Conservation (phyloP, 768 basidiomycete species). For the Hygrocybe coccinea region DNA sequence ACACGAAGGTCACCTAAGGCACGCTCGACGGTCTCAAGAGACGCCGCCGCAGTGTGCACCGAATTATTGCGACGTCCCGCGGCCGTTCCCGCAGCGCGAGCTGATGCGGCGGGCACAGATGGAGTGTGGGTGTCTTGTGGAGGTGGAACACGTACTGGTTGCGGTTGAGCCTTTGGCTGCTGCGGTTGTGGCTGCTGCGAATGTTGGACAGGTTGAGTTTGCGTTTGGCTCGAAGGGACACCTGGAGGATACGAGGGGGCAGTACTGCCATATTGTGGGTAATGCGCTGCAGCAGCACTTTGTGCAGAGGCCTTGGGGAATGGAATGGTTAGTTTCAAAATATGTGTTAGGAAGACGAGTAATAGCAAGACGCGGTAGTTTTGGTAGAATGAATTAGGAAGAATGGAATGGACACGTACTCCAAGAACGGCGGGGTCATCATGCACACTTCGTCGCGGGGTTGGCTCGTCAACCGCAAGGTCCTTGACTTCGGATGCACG, state of each 20-base stretch:
- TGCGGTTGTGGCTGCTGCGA: conserved; percentile 9
- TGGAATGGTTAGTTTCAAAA: neutral
- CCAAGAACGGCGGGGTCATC: conserved; percentile 84
- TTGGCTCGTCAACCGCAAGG: conserved; percentile 73
- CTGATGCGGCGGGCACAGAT: conserved; percentile 18
- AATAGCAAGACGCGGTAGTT: too few relatives aligned
- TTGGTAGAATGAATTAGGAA: neutral
- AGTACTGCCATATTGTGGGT: neutral
- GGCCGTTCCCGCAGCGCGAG: conserved; percentile 10
- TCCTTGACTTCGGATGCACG: conserved; percentile 88
- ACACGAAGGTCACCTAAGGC: conserved; percentile 51
- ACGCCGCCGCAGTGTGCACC: conserved; percentile 68
- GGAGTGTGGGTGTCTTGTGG: conserved; percentile 14
- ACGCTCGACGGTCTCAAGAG: conserved; percentile 62
- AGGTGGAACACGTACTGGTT: conserved; percentile 11
- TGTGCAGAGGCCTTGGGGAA: conserved; percentile 25
- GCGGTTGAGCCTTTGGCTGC: conserved; percentile 15
- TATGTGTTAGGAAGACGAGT: too few relatives aligned
- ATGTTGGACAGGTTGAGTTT: neutral
- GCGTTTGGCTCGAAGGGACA: too few relatives aligned
- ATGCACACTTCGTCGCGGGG: conserved; percentile 57
- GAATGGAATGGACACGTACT: conserved; percentile 38
- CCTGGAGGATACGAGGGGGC: neutral
- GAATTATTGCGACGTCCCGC: conserved; percentile 40
- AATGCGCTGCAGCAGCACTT: conserved; percentile 21